Evolutionary conservation across 129 eudicot species (phyloP).

Genomic region (Flaveria sonorensis): DNA sequence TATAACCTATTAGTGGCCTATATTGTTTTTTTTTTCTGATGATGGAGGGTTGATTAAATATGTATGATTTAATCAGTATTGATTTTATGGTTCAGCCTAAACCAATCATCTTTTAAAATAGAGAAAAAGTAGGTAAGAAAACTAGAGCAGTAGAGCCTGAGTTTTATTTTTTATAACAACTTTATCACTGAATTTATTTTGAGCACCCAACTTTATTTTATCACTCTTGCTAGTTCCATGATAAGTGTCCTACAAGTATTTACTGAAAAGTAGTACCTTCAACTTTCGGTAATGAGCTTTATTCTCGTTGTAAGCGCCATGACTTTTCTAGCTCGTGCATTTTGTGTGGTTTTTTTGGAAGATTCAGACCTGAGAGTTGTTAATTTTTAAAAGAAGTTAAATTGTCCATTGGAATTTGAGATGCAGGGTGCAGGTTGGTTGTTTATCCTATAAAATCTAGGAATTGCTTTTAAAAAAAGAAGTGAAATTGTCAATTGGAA

Average conservation of each 20-base stretch:
- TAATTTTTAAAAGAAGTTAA: background rate
- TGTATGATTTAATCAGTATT: background rate
- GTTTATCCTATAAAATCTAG: too few species aligned
- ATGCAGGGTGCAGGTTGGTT: too few species aligned
- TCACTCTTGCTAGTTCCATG: background rate
- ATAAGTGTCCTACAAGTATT: background rate
- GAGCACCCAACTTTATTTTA: background rate
- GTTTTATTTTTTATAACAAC: background rate
- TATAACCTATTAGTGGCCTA: background rate
- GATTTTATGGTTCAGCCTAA: constrained; percentile 6
- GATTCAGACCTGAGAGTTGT: too few species aligned
- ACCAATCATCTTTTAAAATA: background rate
- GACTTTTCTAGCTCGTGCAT: background rate
- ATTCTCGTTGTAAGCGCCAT: background rate
- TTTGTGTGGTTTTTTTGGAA: background rate
- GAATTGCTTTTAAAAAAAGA: too few species aligned
- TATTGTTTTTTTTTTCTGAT: too few species aligned
- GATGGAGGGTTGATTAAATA: background rate
- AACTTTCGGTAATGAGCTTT: background rate
- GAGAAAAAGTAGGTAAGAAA: constrained; percentile 10
- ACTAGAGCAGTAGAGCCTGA: too few species aligned
- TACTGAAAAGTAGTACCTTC: background rate
- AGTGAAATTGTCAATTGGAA: background rate
- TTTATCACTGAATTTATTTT: constrained; percentile 6
- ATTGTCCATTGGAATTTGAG: background rate